Evolutionary conservation across 2,329 filamentous ascomycete genomes (phyloP).

Genomic region (Paecilomyces sp.): DNA sequence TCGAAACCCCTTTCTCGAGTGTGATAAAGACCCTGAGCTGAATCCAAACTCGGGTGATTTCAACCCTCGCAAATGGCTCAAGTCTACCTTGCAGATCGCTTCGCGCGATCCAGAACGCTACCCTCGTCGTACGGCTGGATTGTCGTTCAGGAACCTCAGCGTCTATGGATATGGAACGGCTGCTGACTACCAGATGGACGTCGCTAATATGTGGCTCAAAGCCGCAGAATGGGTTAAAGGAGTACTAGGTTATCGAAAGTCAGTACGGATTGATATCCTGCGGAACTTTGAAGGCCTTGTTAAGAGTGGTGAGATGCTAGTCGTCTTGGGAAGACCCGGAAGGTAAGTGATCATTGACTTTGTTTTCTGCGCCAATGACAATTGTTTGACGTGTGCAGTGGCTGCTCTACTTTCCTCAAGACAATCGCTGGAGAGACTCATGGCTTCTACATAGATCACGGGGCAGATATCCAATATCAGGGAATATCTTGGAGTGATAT

Average conservation of each 20-base stretch:
- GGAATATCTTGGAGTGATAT: slow-evolving; percentile 50
- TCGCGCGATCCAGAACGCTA: slow-evolving; percentile 48
- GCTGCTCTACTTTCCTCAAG: slow-evolving; percentile 77
- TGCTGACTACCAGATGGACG: slow-evolving; percentile 60
- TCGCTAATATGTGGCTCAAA: slow-evolving; percentile 31
- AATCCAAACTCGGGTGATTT: slow-evolving; percentile 51
- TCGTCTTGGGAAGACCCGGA: slow-evolving; percentile 39
- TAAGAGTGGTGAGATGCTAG: slow-evolving; percentile 47
- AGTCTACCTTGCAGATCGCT: slow-evolving; percentile 49
- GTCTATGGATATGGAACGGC: slow-evolving; percentile 61
- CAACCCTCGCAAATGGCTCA: slow-evolving; percentile 53
- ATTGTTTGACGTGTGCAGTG: slow-evolving; percentile 16
- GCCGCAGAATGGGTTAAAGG: slow-evolving; percentile 19
- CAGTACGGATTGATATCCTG: slow-evolving; percentile 50
- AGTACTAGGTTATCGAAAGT: slow-evolving; percentile 23
- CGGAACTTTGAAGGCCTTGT: slow-evolving; percentile 57
- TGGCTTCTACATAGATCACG: slow-evolving; percentile 65
- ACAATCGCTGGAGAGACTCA: slow-evolving; percentile 77
- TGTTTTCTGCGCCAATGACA: background rate
- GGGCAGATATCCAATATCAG: slow-evolving; percentile 75
- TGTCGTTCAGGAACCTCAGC: slow-evolving; percentile 61
- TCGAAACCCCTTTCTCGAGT: background rate
- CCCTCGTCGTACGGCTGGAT: slow-evolving; percentile 50
- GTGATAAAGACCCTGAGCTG: slow-evolving; percentile 18
- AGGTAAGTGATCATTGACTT: background rate